Base-by-base conservation (phyloP, 176 grass and related monocot species). In the Secale cereale region DNA sequence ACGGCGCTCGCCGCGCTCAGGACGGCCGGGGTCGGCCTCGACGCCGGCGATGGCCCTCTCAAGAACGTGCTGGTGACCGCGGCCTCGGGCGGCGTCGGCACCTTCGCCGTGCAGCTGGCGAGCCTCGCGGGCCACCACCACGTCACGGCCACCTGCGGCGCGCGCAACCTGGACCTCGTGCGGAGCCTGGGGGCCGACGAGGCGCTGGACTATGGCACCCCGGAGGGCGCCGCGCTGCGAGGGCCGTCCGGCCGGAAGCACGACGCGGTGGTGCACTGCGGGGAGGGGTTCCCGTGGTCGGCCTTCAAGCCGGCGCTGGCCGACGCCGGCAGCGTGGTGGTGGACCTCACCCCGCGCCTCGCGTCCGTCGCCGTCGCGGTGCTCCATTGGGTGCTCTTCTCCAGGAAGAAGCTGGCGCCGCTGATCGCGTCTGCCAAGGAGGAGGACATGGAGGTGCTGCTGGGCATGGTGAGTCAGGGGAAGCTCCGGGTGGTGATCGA, bases 201-300 rank as follows among this genome's bases (percentile, higher is more conserved):
- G 82, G 93, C 73, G 52, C 60, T 94, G n/a, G 90, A 90, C 73
- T 94, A 94, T 54, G 80, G 37, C 32, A 86, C 90, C 8, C 78
- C 82, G 0, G 74, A 88, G 13, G 90, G 93, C n/a, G 81, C 73
- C 19, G 39, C 60, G 26, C 69, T 92, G 30, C 79, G 75, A 41
- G 91, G 93, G 33, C 74, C 82, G 3, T 87, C 87, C 4, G 87
- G 73, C 2, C 74, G 43, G 52, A 88, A 82, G 50, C 92, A 92
- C 20, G 93, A 94, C 43, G 83, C 68, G 6, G 90, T 92, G 75
- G 78, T 92, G 85, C 93, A 92, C 80, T 94, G 93, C 81, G 68
- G 87, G 19, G 71, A 83, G 20, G 78, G 85, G 45, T 76, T 92
- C 59, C 61, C 87, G 10, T 94, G 87, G 90, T 87, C 87, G 1